These are phyloP conservation scores for Tulasnella sp. DNA, from an alignment of 768 basidiomycete genomes.

Conservation along the genomic window DNA sequence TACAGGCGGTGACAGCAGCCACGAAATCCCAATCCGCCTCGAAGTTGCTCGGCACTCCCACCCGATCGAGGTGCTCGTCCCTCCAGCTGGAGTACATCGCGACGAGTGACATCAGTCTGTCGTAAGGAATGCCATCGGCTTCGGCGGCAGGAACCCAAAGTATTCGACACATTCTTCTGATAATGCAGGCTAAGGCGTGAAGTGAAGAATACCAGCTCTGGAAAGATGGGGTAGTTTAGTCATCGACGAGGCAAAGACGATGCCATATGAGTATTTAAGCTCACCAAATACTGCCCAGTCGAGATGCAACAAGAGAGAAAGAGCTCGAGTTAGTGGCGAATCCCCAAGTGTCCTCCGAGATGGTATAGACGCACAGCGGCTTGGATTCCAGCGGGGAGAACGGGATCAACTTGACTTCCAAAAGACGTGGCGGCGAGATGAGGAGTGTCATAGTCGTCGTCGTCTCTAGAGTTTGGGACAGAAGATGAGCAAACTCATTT, in stretches of 20 bases:
- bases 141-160: constrained; percentile 74
- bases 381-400: constrained; percentile 8
- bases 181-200: constrained; percentile 71
- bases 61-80: constrained; percentile 57
- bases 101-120: constrained; percentile 46
- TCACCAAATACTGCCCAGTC: not conserved
- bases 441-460: constrained; percentile 72
- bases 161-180: constrained; percentile 67
- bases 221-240: not conserved
- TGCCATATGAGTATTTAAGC: not conserved
- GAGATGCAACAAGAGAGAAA: not conserved
- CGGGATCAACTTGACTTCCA: not conserved
- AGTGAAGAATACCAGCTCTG: constrained; percentile 79
- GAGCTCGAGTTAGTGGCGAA: not conserved
- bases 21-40: constrained; percentile 87
- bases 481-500: constrained; percentile 7
- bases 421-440: constrained; percentile 27
- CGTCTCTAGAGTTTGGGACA: constrained; percentile 36
- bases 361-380: constrained; percentile 1
- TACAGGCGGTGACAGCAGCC: constrained; percentile 53
- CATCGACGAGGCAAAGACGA: not conserved
- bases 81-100: constrained; percentile 57
- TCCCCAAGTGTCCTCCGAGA: not conserved
- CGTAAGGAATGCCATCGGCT: constrained; percentile 62
- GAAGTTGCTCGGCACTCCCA: constrained; percentile 81